Percentiles rank a stretch among this genome's conserved stretches.
phyloP scores from a whole-genome alignment of 1,139 yeast genomes.

The Ogataea hybrid region DNA sequence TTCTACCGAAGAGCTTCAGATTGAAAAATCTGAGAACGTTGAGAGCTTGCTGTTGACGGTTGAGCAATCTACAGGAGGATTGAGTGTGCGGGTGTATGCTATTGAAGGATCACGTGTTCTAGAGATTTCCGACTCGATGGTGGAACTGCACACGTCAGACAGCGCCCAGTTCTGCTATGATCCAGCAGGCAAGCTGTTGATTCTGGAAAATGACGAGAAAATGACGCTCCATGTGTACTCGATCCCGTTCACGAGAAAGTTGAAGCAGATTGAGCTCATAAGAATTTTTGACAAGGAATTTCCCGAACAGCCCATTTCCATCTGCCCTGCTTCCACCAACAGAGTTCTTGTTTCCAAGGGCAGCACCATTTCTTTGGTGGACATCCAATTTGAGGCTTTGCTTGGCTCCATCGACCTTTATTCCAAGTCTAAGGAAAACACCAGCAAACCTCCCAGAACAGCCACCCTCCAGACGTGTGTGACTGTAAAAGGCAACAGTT shows the following conservation, averaged over 20 bases:
- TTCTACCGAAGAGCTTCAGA: constrained; percentile 25
- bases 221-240: constrained; percentile 22
- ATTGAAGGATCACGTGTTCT: constrained; percentile 23
- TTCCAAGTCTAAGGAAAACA: constrained; percentile 26
- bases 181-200: constrained; percentile 29
- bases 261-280: constrained; percentile 16
- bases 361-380: constrained; percentile 42
- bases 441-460: constrained; percentile 26
- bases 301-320: constrained; percentile 18
- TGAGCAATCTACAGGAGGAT: constrained; percentile 17
- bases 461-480: constrained; percentile 38
- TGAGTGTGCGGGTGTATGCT: constrained; percentile 26
- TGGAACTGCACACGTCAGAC: constrained; percentile 17
- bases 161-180: constrained; percentile 26
- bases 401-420: constrained; percentile 39
- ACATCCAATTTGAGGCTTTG: constrained; percentile 43
- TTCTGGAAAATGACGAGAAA: constrained; percentile 20
- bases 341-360: constrained; percentile 43
- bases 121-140: constrained; percentile 27
- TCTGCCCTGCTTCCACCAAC: constrained; percentile 41
- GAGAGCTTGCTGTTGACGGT: constrained; percentile 27
- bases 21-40: constrained; percentile 20
- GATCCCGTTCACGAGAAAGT: constrained; percentile 25
- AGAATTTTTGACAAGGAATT: constrained; percentile 11
- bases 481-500: constrained; percentile 43